These are phyloP conservation scores for Raphanus hybrid DNA, from an alignment of 441 rosid species.

Conservation along the genomic window DNA sequence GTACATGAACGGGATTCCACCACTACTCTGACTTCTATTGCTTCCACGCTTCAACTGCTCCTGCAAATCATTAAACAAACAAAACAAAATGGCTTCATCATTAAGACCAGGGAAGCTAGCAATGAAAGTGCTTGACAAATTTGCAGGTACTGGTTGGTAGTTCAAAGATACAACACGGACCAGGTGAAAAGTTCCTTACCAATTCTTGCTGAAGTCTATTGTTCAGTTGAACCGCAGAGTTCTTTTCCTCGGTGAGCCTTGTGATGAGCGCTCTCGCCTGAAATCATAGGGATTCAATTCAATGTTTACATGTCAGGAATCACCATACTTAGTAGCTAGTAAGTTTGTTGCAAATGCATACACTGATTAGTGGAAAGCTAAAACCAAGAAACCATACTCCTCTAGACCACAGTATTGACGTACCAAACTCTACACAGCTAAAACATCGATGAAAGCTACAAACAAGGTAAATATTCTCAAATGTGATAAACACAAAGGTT, in stretches of 20 bases:
- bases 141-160: too few species aligned
- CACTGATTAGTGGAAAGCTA: not conserved
- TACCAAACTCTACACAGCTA: not conserved
- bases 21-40: constrained; percentile 48
- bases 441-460: not conserved
- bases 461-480: not conserved
- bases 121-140: not conserved
- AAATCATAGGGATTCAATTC: constrained; percentile 24
- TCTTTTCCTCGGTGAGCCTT: constrained; percentile 76
- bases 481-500: not conserved
- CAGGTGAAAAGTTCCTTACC: constrained; percentile 52
- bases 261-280: constrained; percentile 67
- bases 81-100: constrained; percentile 4
- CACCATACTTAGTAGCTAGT: not conserved
- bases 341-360: constrained; percentile 9
- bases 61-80: constrained; percentile 48
- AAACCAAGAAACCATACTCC: constrained; percentile 6
- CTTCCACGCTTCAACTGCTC: constrained; percentile 60
- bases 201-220: constrained; percentile 72
- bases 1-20: constrained; percentile 43
- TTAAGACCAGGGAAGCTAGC: not conserved
- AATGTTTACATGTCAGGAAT: constrained; percentile 5
- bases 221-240: constrained; percentile 57
- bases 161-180: too few species aligned
- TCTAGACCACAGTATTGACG: not conserved